Percentiles rank a stretch among this genome's conserved stretches.
Evolutionary conservation across 805 yeast species (phyloP).

Genomic region (Saccharomycopsis amapae): DNA sequence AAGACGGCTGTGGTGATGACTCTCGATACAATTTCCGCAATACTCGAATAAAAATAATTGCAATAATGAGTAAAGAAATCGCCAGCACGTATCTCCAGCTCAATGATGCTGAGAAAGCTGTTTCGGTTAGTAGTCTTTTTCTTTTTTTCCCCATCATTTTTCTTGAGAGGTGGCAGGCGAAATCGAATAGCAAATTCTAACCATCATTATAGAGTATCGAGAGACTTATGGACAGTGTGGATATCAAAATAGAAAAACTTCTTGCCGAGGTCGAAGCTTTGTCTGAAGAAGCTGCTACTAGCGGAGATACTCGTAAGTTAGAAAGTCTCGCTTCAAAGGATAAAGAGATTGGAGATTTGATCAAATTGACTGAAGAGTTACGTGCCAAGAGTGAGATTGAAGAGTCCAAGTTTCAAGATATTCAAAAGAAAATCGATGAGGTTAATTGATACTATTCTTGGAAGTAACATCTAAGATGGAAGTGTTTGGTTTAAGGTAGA

Average conservation of each 20-base stretch:
- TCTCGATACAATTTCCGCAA: neutral
- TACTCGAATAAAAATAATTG: neutral
- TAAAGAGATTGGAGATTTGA: neutral
- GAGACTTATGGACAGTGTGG: constrained; percentile 6
- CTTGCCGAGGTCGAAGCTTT: too few relatives aligned
- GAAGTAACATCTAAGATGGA: too few relatives aligned
- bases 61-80: constrained; percentile 29
- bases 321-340: too few relatives aligned
- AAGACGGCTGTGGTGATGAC: neutral
- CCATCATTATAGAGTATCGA: constrained; percentile 4
- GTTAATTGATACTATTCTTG: too few relatives aligned
- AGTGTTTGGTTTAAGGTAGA: too few relatives aligned
- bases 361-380: neutral
- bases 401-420: too few relatives aligned
- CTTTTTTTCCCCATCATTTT: neutral
- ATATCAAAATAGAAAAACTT: constrained; percentile 10
- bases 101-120: constrained; percentile 62
- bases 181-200: too few relatives aligned
- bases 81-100: constrained; percentile 54
- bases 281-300: neutral
- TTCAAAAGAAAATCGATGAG: too few relatives aligned
- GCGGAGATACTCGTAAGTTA: too few relatives aligned
- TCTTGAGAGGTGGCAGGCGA: neutral
- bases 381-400: too few relatives aligned
- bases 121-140: constrained; percentile 30